These are phyloP conservation scores for Cruciata laevipes DNA, from an alignment of 257 asterid species.

Conservation along the genomic window DNA sequence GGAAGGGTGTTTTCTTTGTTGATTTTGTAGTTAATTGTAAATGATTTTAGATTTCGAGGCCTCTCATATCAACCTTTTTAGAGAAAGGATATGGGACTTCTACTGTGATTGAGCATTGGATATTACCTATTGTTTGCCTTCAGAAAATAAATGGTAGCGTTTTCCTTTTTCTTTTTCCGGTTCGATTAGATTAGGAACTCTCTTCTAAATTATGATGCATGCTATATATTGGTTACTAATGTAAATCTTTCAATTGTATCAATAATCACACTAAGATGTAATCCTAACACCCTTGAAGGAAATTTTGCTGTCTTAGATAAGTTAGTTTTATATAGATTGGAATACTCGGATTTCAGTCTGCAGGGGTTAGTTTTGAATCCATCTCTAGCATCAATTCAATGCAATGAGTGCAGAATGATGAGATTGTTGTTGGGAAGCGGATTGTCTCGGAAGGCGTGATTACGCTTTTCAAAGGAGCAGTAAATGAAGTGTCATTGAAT, in stretches of 20 bases:
- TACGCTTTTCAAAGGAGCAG: conserved; percentile 11
- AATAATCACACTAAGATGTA: too few species aligned
- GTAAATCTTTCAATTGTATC: neutral
- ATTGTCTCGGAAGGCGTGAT: conserved; percentile 17
- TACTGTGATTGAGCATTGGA: neutral
- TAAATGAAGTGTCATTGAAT: neutral
- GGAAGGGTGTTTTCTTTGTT: neutral
- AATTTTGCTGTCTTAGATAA: too few species aligned
- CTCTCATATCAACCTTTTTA: neutral
- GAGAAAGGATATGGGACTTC: neutral
- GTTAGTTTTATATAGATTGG: too few species aligned
- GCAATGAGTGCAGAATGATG: neutral
- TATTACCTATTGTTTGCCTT: neutral
- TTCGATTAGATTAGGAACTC: neutral
- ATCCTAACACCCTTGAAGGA: too few species aligned
- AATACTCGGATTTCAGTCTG: too few species aligned
- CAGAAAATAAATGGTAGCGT: neutral
- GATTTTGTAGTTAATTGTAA: conserved; percentile 1
- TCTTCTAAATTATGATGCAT: too few species aligned
- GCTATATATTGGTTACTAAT: neutral
- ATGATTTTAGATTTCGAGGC: neutral
- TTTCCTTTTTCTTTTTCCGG: neutral
- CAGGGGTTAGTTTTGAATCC: too few species aligned
- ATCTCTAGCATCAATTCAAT: neutral
- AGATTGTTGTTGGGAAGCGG: conserved; percentile 13